phyloP scores from a whole-genome alignment of 768 basidiomycete species.

The Boletus reticuloceps region DNA sequence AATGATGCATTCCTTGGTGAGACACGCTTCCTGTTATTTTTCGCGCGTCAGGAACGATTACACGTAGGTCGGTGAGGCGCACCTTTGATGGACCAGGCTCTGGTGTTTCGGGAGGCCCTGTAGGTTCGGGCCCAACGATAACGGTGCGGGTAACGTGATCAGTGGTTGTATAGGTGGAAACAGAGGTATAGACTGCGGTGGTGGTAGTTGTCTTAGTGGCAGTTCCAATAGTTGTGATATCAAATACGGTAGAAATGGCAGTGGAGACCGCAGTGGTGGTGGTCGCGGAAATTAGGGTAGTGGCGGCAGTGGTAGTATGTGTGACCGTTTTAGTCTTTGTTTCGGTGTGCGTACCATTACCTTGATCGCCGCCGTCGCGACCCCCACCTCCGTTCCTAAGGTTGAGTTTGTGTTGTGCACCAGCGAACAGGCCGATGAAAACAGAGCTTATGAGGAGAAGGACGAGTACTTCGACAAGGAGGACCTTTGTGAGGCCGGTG shows the following conservation, averaged over 20 bases:
- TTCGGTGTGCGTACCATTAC: conserved; percentile 35
- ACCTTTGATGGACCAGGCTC: conserved; percentile 61
- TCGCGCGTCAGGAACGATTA: background rate
- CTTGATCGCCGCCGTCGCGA: conserved; percentile 17
- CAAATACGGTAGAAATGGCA: conserved; percentile 30
- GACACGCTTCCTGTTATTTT: conserved; percentile 56
- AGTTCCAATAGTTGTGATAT: conserved; percentile 39
- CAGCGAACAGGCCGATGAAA: conserved; percentile 94
- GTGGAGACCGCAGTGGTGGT: conserved; percentile 36
- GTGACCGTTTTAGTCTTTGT: conserved; percentile 34
- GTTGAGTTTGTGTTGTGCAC: conserved; percentile 75
- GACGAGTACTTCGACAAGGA: conserved; percentile 70
- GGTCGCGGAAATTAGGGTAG: conserved; percentile 29
- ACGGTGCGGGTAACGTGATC: conserved; percentile 39
- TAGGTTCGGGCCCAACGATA: conserved; percentile 40
- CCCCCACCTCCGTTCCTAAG: conserved; percentile 39
- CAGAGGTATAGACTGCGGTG: conserved; percentile 36
- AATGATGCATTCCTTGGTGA: conserved; percentile 75
- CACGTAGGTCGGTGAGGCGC: background rate
- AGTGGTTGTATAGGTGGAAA: conserved; percentile 39
- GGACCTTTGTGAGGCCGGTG: conserved; percentile 78
- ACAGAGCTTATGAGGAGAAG: conserved; percentile 80
- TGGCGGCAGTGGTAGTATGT: conserved; percentile 29
- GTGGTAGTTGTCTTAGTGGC: conserved; percentile 39
- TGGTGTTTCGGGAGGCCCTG: conserved; percentile 46